A percentile compares a stretch with the other conserved stretches of the same genome.
These are phyloP conservation scores for Penicillium silybi DNA, from an alignment of 495 filamentous ascomycete species.

Conservation along the genomic window DNA sequence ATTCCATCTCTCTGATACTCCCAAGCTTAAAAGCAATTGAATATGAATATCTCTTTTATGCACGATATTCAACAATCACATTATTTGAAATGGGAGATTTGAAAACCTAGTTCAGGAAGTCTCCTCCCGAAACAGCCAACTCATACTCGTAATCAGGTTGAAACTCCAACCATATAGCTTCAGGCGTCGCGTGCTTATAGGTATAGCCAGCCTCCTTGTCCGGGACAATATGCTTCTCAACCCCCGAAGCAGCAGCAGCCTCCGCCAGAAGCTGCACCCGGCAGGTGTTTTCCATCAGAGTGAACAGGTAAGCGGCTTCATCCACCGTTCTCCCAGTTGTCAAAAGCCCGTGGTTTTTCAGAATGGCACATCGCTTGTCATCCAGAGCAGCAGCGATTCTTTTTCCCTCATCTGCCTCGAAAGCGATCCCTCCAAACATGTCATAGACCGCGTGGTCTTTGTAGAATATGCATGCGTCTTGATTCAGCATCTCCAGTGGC, in stretches of 20 bases:
- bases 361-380: constrained; percentile 39
- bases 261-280: constrained; percentile 47
- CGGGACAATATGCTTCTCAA: constrained; percentile 37
- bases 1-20: not conserved
- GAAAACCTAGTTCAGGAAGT: not conserved
- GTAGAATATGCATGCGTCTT: constrained; percentile 52
- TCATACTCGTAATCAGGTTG: not conserved
- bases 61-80: not conserved
- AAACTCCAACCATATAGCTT: not conserved
- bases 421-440: constrained; percentile 53
- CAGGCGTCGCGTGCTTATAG: not conserved
- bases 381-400: constrained; percentile 49
- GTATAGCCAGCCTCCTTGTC: constrained; percentile 52
- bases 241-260: constrained; percentile 15
- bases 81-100: not conserved
- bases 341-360: constrained; percentile 53
- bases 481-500: constrained; percentile 32
- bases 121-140: not conserved
- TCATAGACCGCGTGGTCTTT: constrained; percentile 48
- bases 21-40: not conserved
- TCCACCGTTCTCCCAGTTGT: constrained; percentile 52
- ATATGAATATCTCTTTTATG: not conserved
- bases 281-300: constrained; percentile 49
- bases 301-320: constrained; percentile 53
- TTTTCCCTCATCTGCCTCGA: constrained; percentile 46